Conservation (phyloP, 768 basidiomycete genomes). For the Phlebiopsis gigantea region DNA sequence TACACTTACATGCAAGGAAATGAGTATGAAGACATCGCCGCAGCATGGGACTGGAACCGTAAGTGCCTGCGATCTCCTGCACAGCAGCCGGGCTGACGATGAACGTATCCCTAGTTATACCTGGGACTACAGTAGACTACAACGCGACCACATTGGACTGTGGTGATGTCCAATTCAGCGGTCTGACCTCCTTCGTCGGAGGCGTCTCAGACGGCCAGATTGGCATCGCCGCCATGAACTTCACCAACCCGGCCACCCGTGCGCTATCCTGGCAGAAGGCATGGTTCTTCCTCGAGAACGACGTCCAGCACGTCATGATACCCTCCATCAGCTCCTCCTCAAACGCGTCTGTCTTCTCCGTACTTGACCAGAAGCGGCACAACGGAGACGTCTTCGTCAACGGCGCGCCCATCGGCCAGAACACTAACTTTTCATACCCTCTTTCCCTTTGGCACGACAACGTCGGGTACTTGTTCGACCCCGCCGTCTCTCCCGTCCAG, state of each 20-base stretch:
- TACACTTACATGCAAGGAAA: constrained; percentile 61
- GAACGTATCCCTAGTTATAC: constrained; percentile 42
- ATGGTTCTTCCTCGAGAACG: constrained; percentile 67
- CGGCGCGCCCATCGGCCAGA: constrained; percentile 19
- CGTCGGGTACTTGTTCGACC: constrained; percentile 55
- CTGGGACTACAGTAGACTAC: constrained; percentile 67
- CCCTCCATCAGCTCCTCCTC: constrained; percentile 37
- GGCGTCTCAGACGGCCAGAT: constrained; percentile 53
- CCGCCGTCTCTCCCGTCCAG: constrained; percentile 16
- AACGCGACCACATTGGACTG: constrained; percentile 49
- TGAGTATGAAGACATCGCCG: constrained; percentile 71
- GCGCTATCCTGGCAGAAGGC: constrained; percentile 59
- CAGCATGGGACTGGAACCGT: constrained; percentile 70
- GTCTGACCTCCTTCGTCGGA: constrained; percentile 57
- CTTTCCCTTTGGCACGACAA: constrained; percentile 57
- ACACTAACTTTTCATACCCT: constrained; percentile 22
- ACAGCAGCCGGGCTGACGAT: background rate
- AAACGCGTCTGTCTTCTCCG: constrained; percentile 48
- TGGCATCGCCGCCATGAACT: constrained; percentile 61
- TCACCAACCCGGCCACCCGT: constrained; percentile 55
- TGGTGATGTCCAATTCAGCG: constrained; percentile 34
- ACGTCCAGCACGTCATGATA: constrained; percentile 60
- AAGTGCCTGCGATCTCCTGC: background rate
- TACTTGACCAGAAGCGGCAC: constrained; percentile 60
- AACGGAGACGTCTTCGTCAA: constrained; percentile 40